Percentiles rank a stretch among this genome's conserved stretches.
These are phyloP conservation scores for Daldinia bambusicola DNA, from an alignment of 495 filamentous ascomycete genomes.

Conservation along the genomic window DNA sequence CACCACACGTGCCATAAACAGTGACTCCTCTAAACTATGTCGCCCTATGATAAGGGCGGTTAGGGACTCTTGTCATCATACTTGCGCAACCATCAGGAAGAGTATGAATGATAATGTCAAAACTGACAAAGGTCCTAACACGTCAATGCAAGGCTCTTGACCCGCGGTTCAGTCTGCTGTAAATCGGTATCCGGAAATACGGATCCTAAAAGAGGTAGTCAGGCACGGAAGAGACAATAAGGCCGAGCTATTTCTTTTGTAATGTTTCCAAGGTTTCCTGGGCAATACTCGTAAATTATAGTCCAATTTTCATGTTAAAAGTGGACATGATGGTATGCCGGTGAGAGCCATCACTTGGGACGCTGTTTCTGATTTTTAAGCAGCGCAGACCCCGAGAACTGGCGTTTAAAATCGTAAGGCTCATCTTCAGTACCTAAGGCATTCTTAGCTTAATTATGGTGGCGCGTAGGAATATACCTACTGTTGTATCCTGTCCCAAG, in stretches of 20 bases:
- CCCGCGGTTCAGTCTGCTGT: neutral
- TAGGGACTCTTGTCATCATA: neutral
- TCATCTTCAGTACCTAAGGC: constrained; percentile 21
- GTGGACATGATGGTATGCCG: neutral
- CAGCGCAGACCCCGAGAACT: constrained; percentile 33
- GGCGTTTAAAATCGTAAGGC: constrained; percentile 38
- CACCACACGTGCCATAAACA: neutral
- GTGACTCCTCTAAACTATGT: neutral
- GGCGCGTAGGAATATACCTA: constrained; percentile 36
- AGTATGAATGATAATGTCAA: neutral
- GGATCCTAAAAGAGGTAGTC: neutral
- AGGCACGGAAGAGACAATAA: neutral
- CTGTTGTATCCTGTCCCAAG: constrained; percentile 35
- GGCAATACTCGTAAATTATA: neutral
- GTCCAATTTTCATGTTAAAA: neutral
- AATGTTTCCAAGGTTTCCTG: neutral
- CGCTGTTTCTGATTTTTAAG: constrained; percentile 35
- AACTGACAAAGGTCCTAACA: neutral
- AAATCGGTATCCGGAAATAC: neutral
- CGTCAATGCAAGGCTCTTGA: neutral
- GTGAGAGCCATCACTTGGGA: constrained; percentile 32
- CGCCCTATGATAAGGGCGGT: neutral
- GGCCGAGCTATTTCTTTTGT: neutral
- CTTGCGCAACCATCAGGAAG: neutral
- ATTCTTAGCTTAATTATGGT: constrained; percentile 37